phyloP scores from a whole-genome alignment of 139 green algal genomes.

The Chlorella vulgaris region DNA sequence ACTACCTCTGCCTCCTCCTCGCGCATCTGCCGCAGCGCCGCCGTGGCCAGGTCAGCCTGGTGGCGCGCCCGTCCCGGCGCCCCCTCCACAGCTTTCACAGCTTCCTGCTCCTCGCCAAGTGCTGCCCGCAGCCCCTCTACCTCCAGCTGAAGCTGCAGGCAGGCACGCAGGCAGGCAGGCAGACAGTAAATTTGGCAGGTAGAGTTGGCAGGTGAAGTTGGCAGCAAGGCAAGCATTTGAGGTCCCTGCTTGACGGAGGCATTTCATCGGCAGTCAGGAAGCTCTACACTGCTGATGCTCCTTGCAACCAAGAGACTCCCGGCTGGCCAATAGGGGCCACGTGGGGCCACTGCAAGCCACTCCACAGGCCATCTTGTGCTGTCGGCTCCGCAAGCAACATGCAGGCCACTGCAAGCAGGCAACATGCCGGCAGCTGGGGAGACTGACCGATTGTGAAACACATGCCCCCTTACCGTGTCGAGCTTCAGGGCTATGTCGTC shows the following conservation, averaged over 20 bases:
- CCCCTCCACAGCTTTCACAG: slow-evolving; percentile 25
- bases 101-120: slow-evolving; percentile 60
- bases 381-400: too few relatives aligned
- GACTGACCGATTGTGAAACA: not conserved
- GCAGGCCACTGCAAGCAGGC: too few relatives aligned
- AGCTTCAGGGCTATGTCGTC: not conserved
- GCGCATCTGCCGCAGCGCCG: not conserved
- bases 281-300: too few relatives aligned
- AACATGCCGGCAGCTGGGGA: not conserved
- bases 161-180: not conserved
- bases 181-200: not conserved
- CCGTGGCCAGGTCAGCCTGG: not conserved
- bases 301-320: too few relatives aligned
- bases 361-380: too few relatives aligned
- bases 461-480: slow-evolving; percentile 2
- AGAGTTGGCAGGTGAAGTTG: not conserved
- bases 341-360: too few relatives aligned
- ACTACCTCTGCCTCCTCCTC: slow-evolving; percentile 56
- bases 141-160: slow-evolving; percentile 49
- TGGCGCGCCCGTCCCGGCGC: not conserved
- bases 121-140: not conserved
- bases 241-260: too few relatives aligned
- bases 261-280: too few relatives aligned
- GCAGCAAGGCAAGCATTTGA: not conserved
- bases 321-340: too few relatives aligned